Evolutionary conservation across 2,329 filamentous ascomycete genomes (phyloP), one percentile per base, ranked within the genome.

Genomic region (Verticillium alfalfae): DNA sequence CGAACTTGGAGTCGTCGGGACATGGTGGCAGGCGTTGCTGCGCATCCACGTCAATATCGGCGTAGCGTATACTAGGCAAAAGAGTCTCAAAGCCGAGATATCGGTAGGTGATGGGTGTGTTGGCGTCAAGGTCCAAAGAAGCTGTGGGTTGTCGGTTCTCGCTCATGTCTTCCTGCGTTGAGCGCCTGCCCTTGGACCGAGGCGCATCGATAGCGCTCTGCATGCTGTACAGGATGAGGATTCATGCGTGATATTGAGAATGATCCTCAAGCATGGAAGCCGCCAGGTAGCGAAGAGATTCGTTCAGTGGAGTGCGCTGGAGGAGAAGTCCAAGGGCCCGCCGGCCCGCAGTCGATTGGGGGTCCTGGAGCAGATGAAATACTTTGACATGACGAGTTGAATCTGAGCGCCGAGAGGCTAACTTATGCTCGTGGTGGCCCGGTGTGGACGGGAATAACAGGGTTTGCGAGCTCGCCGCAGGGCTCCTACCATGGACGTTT

Each of bases 1-100:
- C 78, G 68, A 87, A 96, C 62, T 82, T 79, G 38, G 78, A 80
- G 34, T 96, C 83, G 71, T 92, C 80, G 4, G 91, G 91, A 31
- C 78, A 79, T 59, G 80, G 73, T 56, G 88, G 88, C 1, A 82
- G 72, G n/a, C 77, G 64, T 9, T 70, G 69, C 41, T 55, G n/a
- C 26, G 63, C 37, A 18, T 58, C 45, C 18, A 18, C 8, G 26
- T 61, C 60, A 34, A 66, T 63, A 39, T 63, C 54, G 26, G 36
- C 12, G 57, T 49, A 55, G n/a, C 61, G 34, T 61, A 63, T 68
- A 16, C 63, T 58, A 3, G 79, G 79, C 3, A 80, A 65, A 2
- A 64, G 57, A 22, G 74, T 78, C 22, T 72, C 67, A 62, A 79
- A 79, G 16, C 76, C 74, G 6, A 82, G 70, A 64, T 81, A 80